Percentiles rank a stretch among this genome's conserved stretches.
Conservation (phyloP, 768 basidiomycete species). For the Kwoniella pini region DNA sequence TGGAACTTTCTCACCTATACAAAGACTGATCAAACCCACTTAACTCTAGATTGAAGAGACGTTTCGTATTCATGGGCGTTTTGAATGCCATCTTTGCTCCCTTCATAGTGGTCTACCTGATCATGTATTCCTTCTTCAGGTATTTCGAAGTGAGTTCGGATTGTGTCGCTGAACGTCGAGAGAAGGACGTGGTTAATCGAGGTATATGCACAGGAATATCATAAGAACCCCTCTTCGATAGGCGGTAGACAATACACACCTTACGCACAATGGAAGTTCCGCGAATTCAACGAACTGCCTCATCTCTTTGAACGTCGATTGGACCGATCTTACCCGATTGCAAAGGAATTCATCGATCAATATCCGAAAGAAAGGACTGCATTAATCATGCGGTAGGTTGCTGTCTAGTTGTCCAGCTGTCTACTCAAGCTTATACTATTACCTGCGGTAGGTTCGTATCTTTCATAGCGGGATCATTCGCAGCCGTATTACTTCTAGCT, state of each 20-base stretch:
- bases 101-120: constrained; percentile 91
- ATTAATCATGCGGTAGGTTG: constrained; percentile 77
- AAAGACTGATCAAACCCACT: too few relatives aligned
- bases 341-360: constrained; percentile 94
- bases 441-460: constrained; percentile 95
- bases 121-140: constrained; percentile 99
- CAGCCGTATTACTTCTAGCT: constrained; percentile 87
- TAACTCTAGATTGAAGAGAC: constrained; percentile 70
- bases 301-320: constrained; percentile 86
- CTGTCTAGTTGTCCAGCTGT: neutral
- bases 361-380: constrained; percentile 95
- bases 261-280: constrained; percentile 96
- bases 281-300: constrained; percentile 97
- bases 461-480: constrained; percentile 94
- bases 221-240: constrained; percentile 95
- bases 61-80: constrained; percentile 96
- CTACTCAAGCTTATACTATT: too few relatives aligned
- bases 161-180: neutral
- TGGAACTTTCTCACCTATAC: too few relatives aligned
- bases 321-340: constrained; percentile 81
- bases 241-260: constrained; percentile 89
- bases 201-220: constrained; percentile 75
- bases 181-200: neutral
- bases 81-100: constrained; percentile 94
- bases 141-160: constrained; percentile 83